These are phyloP conservation scores for Trypanosoma rangeli DNA, from an alignment of 208 protist genomes.

Conservation along the genomic window DNA sequence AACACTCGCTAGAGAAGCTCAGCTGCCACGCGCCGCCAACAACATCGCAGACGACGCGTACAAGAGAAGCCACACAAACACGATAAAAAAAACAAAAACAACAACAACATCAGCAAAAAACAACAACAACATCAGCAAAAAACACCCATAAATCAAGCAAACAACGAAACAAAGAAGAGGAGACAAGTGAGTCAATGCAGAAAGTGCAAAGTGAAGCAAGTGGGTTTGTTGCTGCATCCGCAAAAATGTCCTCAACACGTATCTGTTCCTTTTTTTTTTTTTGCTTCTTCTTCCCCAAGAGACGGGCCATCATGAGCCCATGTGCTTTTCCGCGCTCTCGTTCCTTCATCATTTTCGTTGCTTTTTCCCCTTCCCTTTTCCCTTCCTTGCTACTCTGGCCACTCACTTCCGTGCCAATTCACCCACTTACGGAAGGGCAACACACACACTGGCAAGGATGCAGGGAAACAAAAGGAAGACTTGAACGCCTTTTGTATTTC, in stretches of 20 bases:
- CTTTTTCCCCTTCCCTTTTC: slow-evolving; percentile 8
- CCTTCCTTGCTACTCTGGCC: background rate
- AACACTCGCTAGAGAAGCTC: background rate
- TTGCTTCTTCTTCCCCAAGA: too few species aligned
- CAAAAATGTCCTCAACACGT: slow-evolving; percentile 4
- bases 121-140: slow-evolving; percentile 9
- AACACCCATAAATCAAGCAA: slow-evolving; percentile 11
- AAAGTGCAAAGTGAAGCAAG: background rate
- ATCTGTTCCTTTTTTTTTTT: slow-evolving; percentile 11
- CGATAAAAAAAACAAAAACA: slow-evolving; percentile 9
- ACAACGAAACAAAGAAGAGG: slow-evolving; percentile 1
- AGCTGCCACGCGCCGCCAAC: background rate
- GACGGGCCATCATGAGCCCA: too few species aligned
- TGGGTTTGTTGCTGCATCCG: too few species aligned
- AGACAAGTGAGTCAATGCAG: background rate
- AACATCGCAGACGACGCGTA: background rate
- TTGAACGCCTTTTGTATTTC: background rate
- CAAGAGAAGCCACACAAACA: too few species aligned
- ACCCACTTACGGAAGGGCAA: background rate
- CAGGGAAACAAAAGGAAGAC: background rate
- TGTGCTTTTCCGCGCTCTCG: background rate
- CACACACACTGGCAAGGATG: background rate
- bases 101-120: slow-evolving; percentile 12
- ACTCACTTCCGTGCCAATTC: background rate
- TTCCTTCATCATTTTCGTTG: background rate